Evolutionary conservation across 1,284 basidiomycete genomes (phyloP), one percentile per base, ranked within the genome.

Genomic region (Cutaneotrichosporon arboriforme): DNA sequence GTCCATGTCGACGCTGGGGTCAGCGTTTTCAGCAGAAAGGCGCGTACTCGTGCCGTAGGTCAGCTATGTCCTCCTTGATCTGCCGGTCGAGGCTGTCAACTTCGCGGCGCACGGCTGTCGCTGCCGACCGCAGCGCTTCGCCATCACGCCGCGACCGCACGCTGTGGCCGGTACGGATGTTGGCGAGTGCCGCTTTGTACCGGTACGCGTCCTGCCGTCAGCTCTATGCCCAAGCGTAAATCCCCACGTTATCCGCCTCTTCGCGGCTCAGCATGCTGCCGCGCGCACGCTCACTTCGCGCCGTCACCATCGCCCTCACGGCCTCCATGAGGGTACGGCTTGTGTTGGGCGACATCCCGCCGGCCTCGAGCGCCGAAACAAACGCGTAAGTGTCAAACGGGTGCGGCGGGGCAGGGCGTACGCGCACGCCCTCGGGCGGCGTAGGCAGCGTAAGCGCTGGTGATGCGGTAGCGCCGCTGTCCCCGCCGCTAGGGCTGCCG

Each of bases 21-120:
- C 35, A 53, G 46, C 45, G n/a, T 18, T n/a, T 2, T 8, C 4
- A 17, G 14, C 8, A 34, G 33, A 21, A 13, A 3, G 31, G 8
- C 39, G 4, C 43, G 54, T 52, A 57, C 59, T 60, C 59, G 18
- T 60, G 59, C 75, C 91, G 92, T 65, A 99, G 78, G 35, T 82
- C 86, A 21, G 81, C 83, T 39, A 98, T 78, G 65, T 96, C 90
- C 72, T 97, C 91, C 74, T 94, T 94, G 84, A 98, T 88, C 75
- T 88, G 92, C 49, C 88, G 85, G 64, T 87, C 84, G 31, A 97
- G 75, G 4, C 81, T 78, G 68, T 99, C 94, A 12, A 94, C 85
- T 51, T 98, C 96, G 58, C 91, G 80, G 59, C 92, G 82, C 15
- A 97, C 80, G 1, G 86, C 82, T 13, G 83, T 78, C 2, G 86